Evolutionary conservation across 1,139 yeast genomes (phyloP).

Genomic region (Starmera stellimalicola): DNA sequence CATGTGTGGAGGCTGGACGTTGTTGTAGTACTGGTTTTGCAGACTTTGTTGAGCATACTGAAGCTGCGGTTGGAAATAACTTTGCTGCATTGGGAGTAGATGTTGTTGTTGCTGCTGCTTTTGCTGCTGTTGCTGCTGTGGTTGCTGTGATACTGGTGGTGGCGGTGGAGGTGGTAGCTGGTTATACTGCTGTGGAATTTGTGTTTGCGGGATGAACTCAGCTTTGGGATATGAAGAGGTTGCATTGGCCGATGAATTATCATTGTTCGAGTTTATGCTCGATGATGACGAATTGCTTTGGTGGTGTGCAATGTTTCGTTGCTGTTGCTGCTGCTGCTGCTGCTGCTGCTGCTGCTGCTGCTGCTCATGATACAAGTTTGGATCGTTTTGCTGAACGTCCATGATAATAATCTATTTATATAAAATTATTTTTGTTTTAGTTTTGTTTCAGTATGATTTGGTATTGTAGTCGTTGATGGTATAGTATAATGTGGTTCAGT

Average conservation of each 20-base stretch:
- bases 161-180: too few relatives aligned
- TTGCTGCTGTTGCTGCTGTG: conserved; percentile 10
- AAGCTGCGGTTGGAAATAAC: conserved; percentile 7
- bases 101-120: conserved; percentile 7
- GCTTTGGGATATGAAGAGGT: conserved; percentile 12
- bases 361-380: too few relatives aligned
- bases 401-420: too few relatives aligned
- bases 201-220: conserved; percentile 8
- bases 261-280: background rate
- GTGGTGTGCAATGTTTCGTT: background rate
- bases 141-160: conserved; percentile 8
- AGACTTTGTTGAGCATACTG: conserved; percentile 7
- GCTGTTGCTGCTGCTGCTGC: background rate
- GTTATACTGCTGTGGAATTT: too few relatives aligned
- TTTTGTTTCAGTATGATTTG: too few relatives aligned
- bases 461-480: too few relatives aligned
- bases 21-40: conserved; percentile 8
- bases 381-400: too few relatives aligned
- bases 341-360: too few relatives aligned
- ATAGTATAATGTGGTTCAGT: too few relatives aligned
- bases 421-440: too few relatives aligned
- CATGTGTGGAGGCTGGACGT: conserved; percentile 3
- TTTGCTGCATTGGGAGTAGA: conserved; percentile 7
- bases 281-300: too few relatives aligned
- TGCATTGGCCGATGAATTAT: conserved; percentile 1